A percentile compares a stretch with the other conserved stretches of the same genome.
Conservation (phyloP, 345 rosid genomes). For the Brassica nigra region DNA sequence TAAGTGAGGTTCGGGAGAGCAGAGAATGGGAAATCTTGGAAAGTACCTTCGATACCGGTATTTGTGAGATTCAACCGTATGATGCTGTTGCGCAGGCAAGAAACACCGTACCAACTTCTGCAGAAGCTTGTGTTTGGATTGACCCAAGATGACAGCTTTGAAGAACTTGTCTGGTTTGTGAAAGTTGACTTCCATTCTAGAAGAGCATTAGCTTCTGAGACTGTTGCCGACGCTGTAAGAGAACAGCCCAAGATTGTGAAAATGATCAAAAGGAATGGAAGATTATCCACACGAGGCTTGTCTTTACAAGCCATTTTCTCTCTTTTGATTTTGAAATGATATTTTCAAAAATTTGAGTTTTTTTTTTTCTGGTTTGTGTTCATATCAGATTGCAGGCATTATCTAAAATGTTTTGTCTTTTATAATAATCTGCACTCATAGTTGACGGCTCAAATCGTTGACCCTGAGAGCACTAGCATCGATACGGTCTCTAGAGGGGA, state of each 20-base stretch:
- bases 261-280: constrained; percentile 27
- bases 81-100: constrained; percentile 34
- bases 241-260: constrained; percentile 23
- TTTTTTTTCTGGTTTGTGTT: constrained; percentile 13
- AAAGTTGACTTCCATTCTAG: constrained; percentile 42
- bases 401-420: neutral
- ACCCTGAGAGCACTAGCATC: neutral
- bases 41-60: constrained; percentile 46
- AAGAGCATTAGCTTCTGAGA: constrained; percentile 40
- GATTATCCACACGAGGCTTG: neutral
- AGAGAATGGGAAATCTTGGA: constrained; percentile 45
- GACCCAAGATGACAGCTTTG: constrained; percentile 35
- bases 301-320: constrained; percentile 8
- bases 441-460: constrained; percentile 20
- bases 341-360: neutral
- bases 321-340: constrained; percentile 4
- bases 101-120: constrained; percentile 47
- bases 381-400: neutral
- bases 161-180: constrained; percentile 36
- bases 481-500: no score
- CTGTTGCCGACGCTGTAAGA: constrained; percentile 6
- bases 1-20: constrained; percentile 47
- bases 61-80: constrained; percentile 38
- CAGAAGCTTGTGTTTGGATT: constrained; percentile 36
- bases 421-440: neutral